Evolutionary conservation across 225 moss, liverwort and hornwort genomes (phyloP).

Genomic region (Pleurozium schreberi): DNA sequence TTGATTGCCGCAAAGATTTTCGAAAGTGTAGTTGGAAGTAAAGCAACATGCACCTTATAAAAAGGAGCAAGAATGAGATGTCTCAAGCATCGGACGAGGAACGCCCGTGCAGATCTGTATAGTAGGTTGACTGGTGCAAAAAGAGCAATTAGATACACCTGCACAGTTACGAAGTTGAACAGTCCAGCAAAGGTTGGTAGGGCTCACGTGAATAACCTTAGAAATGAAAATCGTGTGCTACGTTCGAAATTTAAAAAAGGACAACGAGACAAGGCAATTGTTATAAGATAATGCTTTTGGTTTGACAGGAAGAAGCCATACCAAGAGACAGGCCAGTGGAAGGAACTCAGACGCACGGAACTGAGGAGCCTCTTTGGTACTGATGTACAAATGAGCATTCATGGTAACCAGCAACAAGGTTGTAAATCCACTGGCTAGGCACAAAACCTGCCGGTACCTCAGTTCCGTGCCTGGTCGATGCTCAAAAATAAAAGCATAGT

Average conservation of each 20-base stretch:
- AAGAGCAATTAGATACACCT: constrained; percentile 11
- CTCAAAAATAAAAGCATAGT: constrained; percentile 77
- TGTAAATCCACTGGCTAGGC: constrained; percentile 48
- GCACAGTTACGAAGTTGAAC: background rate
- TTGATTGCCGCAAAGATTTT: background rate
- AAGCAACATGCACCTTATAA: constrained; percentile 3
- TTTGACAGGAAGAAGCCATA: constrained; percentile 9
- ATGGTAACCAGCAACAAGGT: constrained; percentile 47
- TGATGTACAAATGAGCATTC: constrained; percentile 48
- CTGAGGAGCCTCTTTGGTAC: constrained; percentile 25
- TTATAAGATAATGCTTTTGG: background rate
- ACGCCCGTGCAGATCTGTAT: constrained; percentile 1
- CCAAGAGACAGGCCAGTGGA: constrained; percentile 48
- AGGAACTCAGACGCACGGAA: constrained; percentile 43
- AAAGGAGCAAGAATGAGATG: constrained; percentile 25
- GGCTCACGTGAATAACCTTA: background rate
- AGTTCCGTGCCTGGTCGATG: constrained; percentile 58
- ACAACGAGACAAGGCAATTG: background rate
- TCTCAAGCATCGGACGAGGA: constrained; percentile 13
- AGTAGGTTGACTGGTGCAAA: constrained; percentile 19
- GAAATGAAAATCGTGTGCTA: background rate
- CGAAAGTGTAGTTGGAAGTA: background rate
- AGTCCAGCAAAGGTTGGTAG: background rate
- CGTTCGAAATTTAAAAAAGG: background rate
- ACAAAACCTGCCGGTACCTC: constrained; percentile 62